These are phyloP conservation scores for Mayamaea pseudoterrestris DNA, from an alignment of 108 stramenopile species.

Conservation along the genomic window DNA sequence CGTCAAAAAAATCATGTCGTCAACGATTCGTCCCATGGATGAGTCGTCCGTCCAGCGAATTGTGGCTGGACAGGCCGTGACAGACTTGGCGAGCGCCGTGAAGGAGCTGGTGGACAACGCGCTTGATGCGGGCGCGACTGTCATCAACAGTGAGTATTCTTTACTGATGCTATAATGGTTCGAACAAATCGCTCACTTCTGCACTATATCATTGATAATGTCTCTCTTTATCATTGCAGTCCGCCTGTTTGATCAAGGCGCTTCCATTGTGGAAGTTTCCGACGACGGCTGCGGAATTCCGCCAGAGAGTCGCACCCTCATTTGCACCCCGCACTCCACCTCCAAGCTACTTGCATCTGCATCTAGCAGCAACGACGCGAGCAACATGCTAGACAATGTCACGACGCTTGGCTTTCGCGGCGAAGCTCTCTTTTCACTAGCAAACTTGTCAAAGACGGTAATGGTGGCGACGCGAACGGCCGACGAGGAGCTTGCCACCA, in stretches of 20 bases:
- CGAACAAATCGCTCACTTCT: background rate
- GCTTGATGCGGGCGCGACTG: constrained; percentile 64
- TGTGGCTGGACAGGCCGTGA: constrained; percentile 80
- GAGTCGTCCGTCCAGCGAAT: constrained; percentile 38
- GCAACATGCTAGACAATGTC: constrained; percentile 29
- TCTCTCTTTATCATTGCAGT: constrained; percentile 22
- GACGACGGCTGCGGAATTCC: constrained; percentile 83
- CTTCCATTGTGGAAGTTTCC: constrained; percentile 68
- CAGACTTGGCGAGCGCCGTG: constrained; percentile 67
- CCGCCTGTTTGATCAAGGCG: constrained; percentile 62
- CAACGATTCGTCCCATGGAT: constrained; percentile 28
- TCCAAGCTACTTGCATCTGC: constrained; percentile 53
- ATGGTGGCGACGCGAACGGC: constrained; percentile 53
- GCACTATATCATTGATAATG: constrained; percentile 1
- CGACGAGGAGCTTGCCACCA: constrained; percentile 43
- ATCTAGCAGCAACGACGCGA: constrained; percentile 64
- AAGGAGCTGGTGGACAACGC: constrained; percentile 90
- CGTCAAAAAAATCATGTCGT: no score
- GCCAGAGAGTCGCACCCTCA: constrained; percentile 24
- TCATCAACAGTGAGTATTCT: constrained; percentile 60
- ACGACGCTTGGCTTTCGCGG: constrained; percentile 71
- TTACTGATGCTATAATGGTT: background rate
- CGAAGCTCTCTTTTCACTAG: constrained; percentile 79
- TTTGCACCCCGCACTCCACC: constrained; percentile 79
- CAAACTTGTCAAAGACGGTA: constrained; percentile 44